Evolutionary conservation across 345 rosid genomes (phyloP), one percentile per base, ranked within the genome.

Genomic region (Turnera subulata): DNA sequence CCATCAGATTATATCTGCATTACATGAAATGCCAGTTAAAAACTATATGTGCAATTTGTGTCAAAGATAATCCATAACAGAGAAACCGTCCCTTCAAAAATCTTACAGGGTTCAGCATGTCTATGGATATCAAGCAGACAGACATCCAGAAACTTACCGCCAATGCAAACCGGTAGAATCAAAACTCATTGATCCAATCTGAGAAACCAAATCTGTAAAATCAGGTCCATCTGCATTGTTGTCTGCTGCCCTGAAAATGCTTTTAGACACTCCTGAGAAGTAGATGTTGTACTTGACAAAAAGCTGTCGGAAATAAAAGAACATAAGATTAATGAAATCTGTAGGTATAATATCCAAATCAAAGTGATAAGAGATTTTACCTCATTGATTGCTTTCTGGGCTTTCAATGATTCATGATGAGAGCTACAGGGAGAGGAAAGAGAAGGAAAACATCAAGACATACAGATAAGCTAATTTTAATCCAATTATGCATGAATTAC

Each of bases 221-320:
- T 83, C 81, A 52, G 86, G 68, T 23, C 80, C 85, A 73, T 87
- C 97, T 46, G 56, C 61, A 37, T 66, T 80, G 78, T 71, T 74
- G 56, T 77, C 89, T 67, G 78, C 47, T 49, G 81, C 61, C 82
- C 72, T 80, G 74, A 85, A 80, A 55, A 87, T 79, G 82, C 79
- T 90, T 80, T 70, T 82, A 55, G 96, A 86, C 46, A 93, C 82
- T 62, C 97, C 99, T 53, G 85, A 79, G 46, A 89, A 93, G 82
- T 85, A 77, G 70, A 86, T 93, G 77, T 93, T 93, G 84, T 83
- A 93, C 76, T 87, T 89, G 80, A 93, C 99, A 82, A 93, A 93
- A 60, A 93, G 90, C 99, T 93, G 96, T 69, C 55, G 55, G 53
- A 52, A 68, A 13, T 58, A 43, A 71, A n/a, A 61, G 50, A 58